phyloP scores from a whole-genome alignment of 2,329 filamentous ascomycete genomes.

The Incumbomyces lentus region DNA sequence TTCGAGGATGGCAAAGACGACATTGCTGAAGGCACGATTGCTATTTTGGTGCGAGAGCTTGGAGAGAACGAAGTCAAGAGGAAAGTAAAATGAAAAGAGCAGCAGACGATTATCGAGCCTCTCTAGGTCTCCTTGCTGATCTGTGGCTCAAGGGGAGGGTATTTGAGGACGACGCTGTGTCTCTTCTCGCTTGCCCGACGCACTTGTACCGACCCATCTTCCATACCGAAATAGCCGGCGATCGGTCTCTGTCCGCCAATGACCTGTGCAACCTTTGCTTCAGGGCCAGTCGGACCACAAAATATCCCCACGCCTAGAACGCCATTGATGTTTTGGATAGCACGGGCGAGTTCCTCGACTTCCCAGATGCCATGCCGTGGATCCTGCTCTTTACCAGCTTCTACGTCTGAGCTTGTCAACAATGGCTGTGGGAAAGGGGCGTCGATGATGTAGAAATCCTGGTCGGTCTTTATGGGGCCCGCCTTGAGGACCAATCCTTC shows the following conservation, averaged over 20 bases:
- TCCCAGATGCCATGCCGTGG: conserved; percentile 51
- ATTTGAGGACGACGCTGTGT: conserved; percentile 15
- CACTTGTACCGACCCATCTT: conserved; percentile 58
- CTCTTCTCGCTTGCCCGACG: conserved; percentile 30
- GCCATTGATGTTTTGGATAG: conserved; percentile 71
- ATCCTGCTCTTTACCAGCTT: conserved; percentile 39
- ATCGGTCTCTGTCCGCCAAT: conserved; percentile 79
- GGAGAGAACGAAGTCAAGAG: conserved; percentile 80
- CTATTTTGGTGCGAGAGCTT: conserved; percentile 72
- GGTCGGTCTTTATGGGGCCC: conserved; percentile 74
- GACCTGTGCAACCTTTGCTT: conserved; percentile 51
- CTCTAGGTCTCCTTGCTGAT: not conserved
- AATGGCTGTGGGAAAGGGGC: conserved; percentile 68
- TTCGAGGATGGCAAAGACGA: conserved; percentile 82
- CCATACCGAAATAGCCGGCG: conserved; percentile 89
- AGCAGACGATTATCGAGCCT: not conserved
- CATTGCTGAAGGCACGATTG: conserved; percentile 58
- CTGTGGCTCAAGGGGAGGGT: conserved; percentile 14
- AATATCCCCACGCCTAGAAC: conserved; percentile 91
- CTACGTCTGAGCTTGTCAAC: conserved; percentile 50
- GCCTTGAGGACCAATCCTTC: conserved; percentile 66
- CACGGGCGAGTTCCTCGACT: conserved; percentile 60
- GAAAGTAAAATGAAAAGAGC: conserved; percentile 57
- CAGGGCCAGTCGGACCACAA: conserved; percentile 64
- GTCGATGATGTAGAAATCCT: conserved; percentile 83